phyloP scores from a whole-genome alignment of 176 grass and related monocot species.

The Avena atlantica region DNA sequence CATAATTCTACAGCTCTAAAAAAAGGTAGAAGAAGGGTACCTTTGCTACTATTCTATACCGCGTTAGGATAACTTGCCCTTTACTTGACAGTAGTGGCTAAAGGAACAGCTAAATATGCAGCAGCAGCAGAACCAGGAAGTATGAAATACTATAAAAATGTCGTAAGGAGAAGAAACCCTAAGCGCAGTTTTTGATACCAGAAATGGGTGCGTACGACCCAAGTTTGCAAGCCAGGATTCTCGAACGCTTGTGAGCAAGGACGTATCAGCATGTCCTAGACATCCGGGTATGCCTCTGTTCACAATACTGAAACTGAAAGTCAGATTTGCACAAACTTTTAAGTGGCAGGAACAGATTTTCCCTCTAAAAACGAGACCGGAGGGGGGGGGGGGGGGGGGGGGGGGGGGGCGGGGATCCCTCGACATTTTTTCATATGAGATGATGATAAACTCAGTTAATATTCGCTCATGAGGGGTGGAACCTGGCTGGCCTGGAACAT shows the following conservation, averaged over 20 bases:
- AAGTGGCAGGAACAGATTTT: constrained; percentile 5
- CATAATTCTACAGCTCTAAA: too few relatives aligned
- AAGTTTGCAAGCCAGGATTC: too few relatives aligned
- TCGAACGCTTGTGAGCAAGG: too few relatives aligned
- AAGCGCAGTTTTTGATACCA: too few relatives aligned
- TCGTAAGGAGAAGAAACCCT: too few relatives aligned
- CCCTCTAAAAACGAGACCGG: not conserved
- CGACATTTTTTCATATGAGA: not conserved
- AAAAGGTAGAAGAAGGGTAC: not conserved
- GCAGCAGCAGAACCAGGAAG: not conserved
- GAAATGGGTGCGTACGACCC: too few relatives aligned
- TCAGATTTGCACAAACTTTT: not conserved
- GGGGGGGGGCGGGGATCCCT: not conserved
- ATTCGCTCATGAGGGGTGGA: not conserved
- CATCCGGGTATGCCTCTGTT: too few relatives aligned
- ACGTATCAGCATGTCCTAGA: too few relatives aligned
- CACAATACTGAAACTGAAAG: not conserved
- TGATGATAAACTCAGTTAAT: not conserved
- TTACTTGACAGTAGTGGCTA: not conserved
- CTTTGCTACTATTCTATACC: not conserved
- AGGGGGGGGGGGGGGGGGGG: not conserved
- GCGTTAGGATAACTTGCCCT: not conserved
- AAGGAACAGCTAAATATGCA: not conserved
- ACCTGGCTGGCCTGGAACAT: not conserved
- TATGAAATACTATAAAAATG: not conserved